Base-by-base conservation (phyloP, 1,139 yeast genomes). In the Yamadazyma atlantica region DNA sequence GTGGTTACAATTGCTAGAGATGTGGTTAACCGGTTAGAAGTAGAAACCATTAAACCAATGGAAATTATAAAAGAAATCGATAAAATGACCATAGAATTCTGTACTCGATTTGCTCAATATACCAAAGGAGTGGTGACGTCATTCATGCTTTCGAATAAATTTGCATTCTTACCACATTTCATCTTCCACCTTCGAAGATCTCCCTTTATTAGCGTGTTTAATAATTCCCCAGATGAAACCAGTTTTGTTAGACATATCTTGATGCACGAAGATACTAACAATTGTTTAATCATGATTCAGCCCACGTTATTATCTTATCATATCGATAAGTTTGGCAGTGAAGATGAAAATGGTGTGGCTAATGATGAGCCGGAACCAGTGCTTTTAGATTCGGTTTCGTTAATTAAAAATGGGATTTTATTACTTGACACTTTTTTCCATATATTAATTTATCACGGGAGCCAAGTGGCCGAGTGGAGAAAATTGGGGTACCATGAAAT, bases 41-140 rank as follows among this genome's bases (percentile, higher is more conserved):
- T 66, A 8, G 54, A 58, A n/a, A 60, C 65, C 18, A 86, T 82
- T 45, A 85, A 78, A 44, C 80, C 84, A 24, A 71, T 79, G 9
- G 95, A 86, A 53, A 78, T 90, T 16, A 66, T 85, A 42, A 80
- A 95, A 63, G 86, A 94, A 82, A 78, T 89, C 41, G 97, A 92
- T 62, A 80, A 94, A 54, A 76, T 83, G 56, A 70, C 90, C 49
- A 85, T 92, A 48, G 85, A 89, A 47, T 72, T 87, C 49, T 90
- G 97, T 62, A 80, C 85, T 41, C 79, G 89, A 50, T 90, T 86
- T 62, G 96, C 96, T 24, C 94, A 87, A 51, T 92, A 85, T 60
- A 75, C 82, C 46, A 85, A 84, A 54, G 94, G 88, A 44, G 83
- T 76, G 43, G 75, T 90, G 31, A 68, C 73, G 29, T 82, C 95